Evolutionary conservation across 495 filamentous ascomycete species (phyloP).

Genomic region (Chlorociboria aeruginascens): DNA sequence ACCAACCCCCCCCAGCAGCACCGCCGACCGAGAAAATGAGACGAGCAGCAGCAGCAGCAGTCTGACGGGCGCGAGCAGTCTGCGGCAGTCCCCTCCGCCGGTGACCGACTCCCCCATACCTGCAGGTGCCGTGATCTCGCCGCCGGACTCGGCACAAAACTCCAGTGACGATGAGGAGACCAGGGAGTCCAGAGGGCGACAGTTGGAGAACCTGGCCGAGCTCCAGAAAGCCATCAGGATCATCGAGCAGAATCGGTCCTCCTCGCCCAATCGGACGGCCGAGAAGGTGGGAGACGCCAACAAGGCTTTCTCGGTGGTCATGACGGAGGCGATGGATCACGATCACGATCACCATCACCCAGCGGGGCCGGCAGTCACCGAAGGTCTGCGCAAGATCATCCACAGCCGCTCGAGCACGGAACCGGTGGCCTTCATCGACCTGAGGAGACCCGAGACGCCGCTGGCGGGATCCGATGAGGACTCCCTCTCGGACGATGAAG

Average conservation of each 20-base stretch:
- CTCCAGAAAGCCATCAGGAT: slow-evolving; percentile 72
- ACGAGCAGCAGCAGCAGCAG: slow-evolving; percentile 6
- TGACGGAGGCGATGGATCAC: slow-evolving; percentile 20
- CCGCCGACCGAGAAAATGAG: slow-evolving; percentile 37
- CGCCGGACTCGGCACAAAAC: slow-evolving; percentile 67
- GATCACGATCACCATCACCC: too few species aligned
- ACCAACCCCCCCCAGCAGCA: slow-evolving; percentile 26
- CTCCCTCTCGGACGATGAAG: slow-evolving; percentile 44
- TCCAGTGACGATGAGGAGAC: slow-evolving; percentile 76
- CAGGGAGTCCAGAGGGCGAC: slow-evolving; percentile 35
- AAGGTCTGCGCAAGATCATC: slow-evolving; percentile 31
- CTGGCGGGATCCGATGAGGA: slow-evolving; percentile 51
- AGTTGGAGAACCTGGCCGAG: slow-evolving; percentile 57
- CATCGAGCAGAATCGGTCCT: slow-evolving; percentile 54
- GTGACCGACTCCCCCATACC: slow-evolving; percentile 56
- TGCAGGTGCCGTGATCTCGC: slow-evolving; percentile 70
- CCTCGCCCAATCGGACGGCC: slow-evolving; percentile 41
- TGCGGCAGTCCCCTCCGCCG: slow-evolving; percentile 72
- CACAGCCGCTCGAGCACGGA: slow-evolving; percentile 85
- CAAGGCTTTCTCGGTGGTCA: slow-evolving; percentile 23
- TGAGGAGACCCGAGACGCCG: slow-evolving; percentile 36
- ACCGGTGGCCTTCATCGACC: slow-evolving; percentile 38
- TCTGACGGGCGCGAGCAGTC: slow-evolving; percentile 31
- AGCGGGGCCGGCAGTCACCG: slow-evolving; percentile 15
- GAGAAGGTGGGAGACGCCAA: slow-evolving; percentile 19